Evolutionary conservation across 1,139 yeast genomes (phyloP), one percentile per base, ranked within the genome.

Genomic region (Candida anutae): DNA sequence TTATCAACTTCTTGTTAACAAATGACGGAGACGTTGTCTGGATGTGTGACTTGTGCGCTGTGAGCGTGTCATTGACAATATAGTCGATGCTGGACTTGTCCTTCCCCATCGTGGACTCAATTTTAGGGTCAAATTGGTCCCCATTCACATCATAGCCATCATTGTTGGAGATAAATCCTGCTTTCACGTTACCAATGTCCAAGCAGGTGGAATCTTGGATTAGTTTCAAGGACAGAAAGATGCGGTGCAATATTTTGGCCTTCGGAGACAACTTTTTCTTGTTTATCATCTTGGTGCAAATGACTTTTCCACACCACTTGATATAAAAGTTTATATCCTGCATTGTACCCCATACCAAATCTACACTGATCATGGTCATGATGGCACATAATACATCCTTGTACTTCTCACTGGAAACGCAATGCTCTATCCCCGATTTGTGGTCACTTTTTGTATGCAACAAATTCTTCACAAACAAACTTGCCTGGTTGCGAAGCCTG

Each of bases 261-360:
- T 84, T 84, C 15, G 83, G 67, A 0, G 90, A 77, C 18, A 84
- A 53, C 36, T 70, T 71, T 44, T 77, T 78, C 45, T 85, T 74
- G 30, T 62, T 67, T 26, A 59, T 60, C 77, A 79, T 77, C 42
- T 88, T 74, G 40, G 77, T 72, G 23, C 71, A 68, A 18, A 85
- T 79, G 28, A 83, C 79, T 34, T 70, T 70, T 34, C 84, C 90
- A 57, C 94, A 82, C 46, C 87, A 76, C 29, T 75, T 70, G 31
- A 85, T 62, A 51, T 84, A 83, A 34, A 76, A 69, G 36, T 76
- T 75, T 42, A 94, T 83, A 40, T 83, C 94, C 35, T 80, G 79
- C 93, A 82, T 83, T 2, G 93, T 79, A 2, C 95, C 95, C 83
- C 94, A 81, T 6, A 83, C 90, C 32, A 83, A 77, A 55, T 85